Conservation (phyloP, 805 yeast genomes). For the Wickerhamiella slavikovae region DNA sequence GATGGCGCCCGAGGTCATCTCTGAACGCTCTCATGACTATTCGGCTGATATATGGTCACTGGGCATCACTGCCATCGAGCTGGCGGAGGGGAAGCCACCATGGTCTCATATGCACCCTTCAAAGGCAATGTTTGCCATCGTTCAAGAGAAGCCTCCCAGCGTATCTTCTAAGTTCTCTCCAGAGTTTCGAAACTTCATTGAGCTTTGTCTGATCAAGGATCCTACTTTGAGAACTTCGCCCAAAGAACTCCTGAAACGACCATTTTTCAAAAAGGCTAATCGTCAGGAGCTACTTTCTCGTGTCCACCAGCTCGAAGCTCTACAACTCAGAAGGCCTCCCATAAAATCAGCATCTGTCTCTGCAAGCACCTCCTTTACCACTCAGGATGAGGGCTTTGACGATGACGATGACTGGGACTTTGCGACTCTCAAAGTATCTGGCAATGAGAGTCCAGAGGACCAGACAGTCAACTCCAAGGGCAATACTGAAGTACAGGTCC, state of each 20-base stretch:
- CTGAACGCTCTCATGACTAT: slow-evolving; percentile 58
- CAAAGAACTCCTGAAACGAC: slow-evolving; percentile 36
- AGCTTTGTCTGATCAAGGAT: slow-evolving; percentile 47
- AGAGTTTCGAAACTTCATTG: slow-evolving; percentile 51
- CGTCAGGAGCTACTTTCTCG: slow-evolving; percentile 6
- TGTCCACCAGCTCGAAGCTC: slow-evolving; percentile 6
- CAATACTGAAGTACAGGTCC: background rate
- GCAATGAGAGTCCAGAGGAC: no score
- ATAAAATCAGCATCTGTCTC: slow-evolving; percentile 1
- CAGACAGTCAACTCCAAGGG: background rate
- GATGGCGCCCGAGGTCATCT: slow-evolving; percentile 99
- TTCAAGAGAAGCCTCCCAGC: slow-evolving; percentile 28
- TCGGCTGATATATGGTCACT: slow-evolving; percentile 66
- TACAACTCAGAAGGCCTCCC: no score
- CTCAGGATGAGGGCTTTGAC: slow-evolving; percentile 3
- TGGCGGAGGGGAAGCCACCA: slow-evolving; percentile 58
- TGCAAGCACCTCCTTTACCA: background rate
- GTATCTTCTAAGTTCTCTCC: slow-evolving; percentile 19
- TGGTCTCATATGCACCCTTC: slow-evolving; percentile 30
- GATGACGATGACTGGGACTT: slow-evolving; percentile 21
- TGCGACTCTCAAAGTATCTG: slow-evolving; percentile 17
- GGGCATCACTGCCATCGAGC: slow-evolving; percentile 59
- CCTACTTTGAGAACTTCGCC: slow-evolving; percentile 52
- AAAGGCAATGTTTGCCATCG: slow-evolving; percentile 32
- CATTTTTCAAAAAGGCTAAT: slow-evolving; percentile 23